phyloP scores from a whole-genome alignment of 208 protist genomes.

The Strigomonas galati region DNA sequence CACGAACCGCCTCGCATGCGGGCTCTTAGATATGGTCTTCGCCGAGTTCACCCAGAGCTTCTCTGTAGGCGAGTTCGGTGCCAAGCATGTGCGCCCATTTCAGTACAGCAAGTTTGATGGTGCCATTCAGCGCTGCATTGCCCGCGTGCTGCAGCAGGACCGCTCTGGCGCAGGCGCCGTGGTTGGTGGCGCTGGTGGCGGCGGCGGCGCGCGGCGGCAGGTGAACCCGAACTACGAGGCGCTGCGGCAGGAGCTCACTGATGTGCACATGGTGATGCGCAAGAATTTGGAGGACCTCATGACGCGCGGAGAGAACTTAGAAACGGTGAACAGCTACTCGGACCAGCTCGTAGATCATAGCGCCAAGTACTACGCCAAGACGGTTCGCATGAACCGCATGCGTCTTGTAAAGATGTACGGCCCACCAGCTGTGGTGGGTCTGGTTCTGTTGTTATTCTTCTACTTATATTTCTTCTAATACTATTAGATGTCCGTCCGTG shows the following conservation, averaged over 20 bases:
- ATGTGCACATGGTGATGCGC: constrained; percentile 90
- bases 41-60: constrained; percentile 70
- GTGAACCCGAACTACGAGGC: constrained; percentile 76
- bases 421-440: constrained; percentile 59
- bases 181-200: constrained; percentile 15
- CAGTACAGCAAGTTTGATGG: constrained; percentile 91
- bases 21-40: constrained; percentile 78
- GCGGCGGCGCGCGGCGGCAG: constrained; percentile 38
- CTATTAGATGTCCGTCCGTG: not conserved
- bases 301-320: constrained; percentile 83
- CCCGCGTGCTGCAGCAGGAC: constrained; percentile 65
- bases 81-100: constrained; percentile 58
- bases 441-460: constrained; percentile 73
- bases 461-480: constrained; percentile 80
- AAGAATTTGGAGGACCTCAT: constrained; percentile 90
- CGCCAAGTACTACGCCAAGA: constrained; percentile 82
- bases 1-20: constrained; percentile 79
- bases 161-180: constrained; percentile 20
- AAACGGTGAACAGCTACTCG: constrained; percentile 88
- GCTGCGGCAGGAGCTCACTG: constrained; percentile 77
- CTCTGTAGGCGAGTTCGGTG: constrained; percentile 47
- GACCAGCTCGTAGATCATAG: constrained; percentile 78
- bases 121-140: constrained; percentile 70
- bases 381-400: constrained; percentile 88
- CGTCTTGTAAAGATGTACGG: constrained; percentile 82